A percentile compares a stretch with the other conserved stretches of the same genome.
These are phyloP conservation scores for Kuraishia hungarica DNA, from an alignment of 805 yeast species.

Conservation along the genomic window DNA sequence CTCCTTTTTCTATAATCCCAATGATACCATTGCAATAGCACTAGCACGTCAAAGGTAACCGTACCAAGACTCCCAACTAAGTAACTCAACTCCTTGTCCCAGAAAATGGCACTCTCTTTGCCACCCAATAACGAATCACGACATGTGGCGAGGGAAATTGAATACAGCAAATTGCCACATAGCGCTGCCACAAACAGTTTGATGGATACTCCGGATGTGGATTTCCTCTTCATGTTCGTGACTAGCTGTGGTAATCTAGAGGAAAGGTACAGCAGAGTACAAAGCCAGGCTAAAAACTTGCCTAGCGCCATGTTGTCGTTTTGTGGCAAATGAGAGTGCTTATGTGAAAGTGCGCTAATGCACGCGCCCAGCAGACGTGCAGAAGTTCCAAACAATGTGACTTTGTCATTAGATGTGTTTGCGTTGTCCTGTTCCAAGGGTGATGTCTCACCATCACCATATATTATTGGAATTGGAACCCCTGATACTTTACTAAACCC, in stretches of 20 bases:
- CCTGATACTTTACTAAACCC: slow-evolving; percentile 21
- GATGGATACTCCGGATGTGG: slow-evolving; percentile 45
- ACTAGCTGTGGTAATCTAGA: slow-evolving; percentile 46
- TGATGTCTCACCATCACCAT: too few species aligned
- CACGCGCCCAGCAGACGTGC: slow-evolving; percentile 5
- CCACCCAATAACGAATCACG: slow-evolving; percentile 29
- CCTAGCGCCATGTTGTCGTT: slow-evolving; percentile 15
- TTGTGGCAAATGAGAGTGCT: slow-evolving; percentile 1
- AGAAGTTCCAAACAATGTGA: slow-evolving; percentile 2
- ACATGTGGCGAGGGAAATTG: slow-evolving; percentile 37
- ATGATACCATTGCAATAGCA: slow-evolving; percentile 33
- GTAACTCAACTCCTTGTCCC: slow-evolving; percentile 29
- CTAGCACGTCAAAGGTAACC: slow-evolving; percentile 34
- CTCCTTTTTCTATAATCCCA: slow-evolving; percentile 13
- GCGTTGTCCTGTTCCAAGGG: background rate
- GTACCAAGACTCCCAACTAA: slow-evolving; percentile 47
- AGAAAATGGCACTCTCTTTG: slow-evolving; percentile 26
- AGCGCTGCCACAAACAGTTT: slow-evolving; percentile 40
- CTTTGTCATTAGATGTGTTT: background rate
- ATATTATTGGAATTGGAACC: slow-evolving; percentile 13
- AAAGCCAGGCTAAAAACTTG: slow-evolving; percentile 38
- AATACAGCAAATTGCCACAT: slow-evolving; percentile 40
- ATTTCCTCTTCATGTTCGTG: slow-evolving; percentile 33
- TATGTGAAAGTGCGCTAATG: slow-evolving; percentile 4
- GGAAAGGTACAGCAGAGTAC: slow-evolving; percentile 37